Conservation (phyloP, 2,329 filamentous ascomycete genomes). For the Chrysoporthe deuterocubensis region DNA sequence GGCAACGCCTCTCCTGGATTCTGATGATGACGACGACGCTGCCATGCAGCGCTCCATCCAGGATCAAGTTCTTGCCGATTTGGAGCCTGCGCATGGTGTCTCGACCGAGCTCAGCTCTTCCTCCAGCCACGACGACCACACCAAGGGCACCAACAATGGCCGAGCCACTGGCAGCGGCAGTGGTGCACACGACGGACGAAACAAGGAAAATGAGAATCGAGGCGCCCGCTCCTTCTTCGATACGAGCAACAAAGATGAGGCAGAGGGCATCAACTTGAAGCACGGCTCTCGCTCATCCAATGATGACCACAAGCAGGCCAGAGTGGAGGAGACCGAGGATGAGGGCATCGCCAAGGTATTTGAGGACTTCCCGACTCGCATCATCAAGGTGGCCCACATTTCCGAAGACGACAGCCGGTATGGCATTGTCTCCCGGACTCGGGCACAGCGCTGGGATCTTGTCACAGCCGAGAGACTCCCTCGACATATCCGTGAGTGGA, state of each 20-base stretch:
- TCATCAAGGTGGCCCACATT: constrained; percentile 6
- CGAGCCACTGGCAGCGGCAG: not conserved
- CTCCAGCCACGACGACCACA: no score
- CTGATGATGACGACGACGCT: not conserved
- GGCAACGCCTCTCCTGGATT: not conserved
- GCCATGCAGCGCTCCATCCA: not conserved
- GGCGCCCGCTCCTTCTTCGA: not conserved
- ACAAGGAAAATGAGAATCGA: not conserved
- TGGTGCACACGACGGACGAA: not conserved
- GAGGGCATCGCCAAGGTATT: constrained; percentile 9
- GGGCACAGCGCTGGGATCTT: constrained; percentile 7
- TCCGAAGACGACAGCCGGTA: not conserved
- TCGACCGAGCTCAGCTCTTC: not conserved
- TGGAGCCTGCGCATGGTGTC: no score
- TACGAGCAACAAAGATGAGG: not conserved
- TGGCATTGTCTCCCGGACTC: constrained; percentile 6
- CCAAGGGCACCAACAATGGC: not conserved
- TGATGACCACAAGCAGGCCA: not conserved
- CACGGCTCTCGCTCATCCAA: not conserved
- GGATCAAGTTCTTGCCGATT: no score
- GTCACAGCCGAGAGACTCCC: constrained; percentile 5
- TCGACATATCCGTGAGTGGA: constrained; percentile 10
- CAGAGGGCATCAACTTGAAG: not conserved
- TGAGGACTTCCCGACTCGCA: constrained; percentile 20
- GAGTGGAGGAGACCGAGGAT: not conserved